Evolutionary conservation across 2,329 filamentous ascomycete species (phyloP).

Genomic region (Lecanicillium sp.): DNA sequence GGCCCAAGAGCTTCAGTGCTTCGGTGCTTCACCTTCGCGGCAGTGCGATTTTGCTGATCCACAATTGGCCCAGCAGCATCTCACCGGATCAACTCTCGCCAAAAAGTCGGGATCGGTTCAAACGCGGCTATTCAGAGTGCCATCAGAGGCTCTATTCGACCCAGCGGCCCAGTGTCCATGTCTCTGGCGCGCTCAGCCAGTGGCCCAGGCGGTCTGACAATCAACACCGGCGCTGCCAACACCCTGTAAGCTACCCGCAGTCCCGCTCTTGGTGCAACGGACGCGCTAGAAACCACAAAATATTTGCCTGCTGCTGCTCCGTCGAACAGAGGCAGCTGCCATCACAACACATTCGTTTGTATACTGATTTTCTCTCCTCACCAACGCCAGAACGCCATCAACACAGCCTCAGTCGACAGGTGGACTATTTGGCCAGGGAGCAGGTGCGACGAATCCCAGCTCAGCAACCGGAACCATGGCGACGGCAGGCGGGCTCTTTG

Average conservation of each 20-base stretch:
- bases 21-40: background rate
- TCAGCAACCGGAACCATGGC: constrained; percentile 28
- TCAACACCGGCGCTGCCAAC: constrained; percentile 59
- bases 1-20: too few relatives aligned
- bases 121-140: constrained; percentile 9
- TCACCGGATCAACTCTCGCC: background rate
- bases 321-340: too few relatives aligned
- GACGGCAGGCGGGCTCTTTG: constrained; percentile 33
- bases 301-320: background rate
- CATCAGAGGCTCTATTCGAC: too few relatives aligned
- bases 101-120: constrained; percentile 11
- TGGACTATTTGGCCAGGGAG: constrained; percentile 32
- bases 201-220: constrained; percentile 54
- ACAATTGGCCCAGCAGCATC: background rate
- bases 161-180: too few relatives aligned
- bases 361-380: background rate
- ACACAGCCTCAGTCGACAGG: constrained; percentile 29
- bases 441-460: constrained; percentile 20
- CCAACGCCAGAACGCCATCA: constrained; percentile 18
- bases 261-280: constrained; percentile 12
- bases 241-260: constrained; percentile 26
- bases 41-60: background rate
- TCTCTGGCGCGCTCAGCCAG: constrained; percentile 52
- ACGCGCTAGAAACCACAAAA: constrained; percentile 11
- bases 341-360: too few relatives aligned